Base-by-base conservation (phyloP, 768 basidiomycete species). In the Austroboletus eburneus region DNA sequence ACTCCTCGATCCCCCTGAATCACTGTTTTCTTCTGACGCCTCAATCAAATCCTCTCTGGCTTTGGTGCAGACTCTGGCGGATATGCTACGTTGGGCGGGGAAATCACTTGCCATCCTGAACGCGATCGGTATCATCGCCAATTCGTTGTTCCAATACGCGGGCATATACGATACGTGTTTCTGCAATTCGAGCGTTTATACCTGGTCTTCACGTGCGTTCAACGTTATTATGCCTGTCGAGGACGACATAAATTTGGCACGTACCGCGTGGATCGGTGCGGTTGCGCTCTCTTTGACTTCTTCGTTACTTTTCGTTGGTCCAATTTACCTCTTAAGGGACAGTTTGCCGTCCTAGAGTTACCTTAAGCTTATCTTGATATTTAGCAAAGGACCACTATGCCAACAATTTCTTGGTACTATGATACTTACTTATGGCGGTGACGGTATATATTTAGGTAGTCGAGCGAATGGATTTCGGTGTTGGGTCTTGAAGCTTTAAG, bases 191-290 rank as follows among this genome's bases (percentile, higher is more conserved):
- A 65, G 56, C 34, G 52, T 64, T 4, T 43, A 46, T 2, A 38
- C 29, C 0, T 50, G 59, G 52, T 57, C 62, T 12, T 3, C 30
- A 1, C 29, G 23, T 0, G 68, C 69, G 3, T 73, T 62, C 40
- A 39, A 60, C 12, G 60, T 74, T 14, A 61, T 74, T 2, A 3
- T 16, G 2, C 18, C 43, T 1, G 3, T 1, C 3, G 0, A 6
- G 1, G 44, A 38, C 5, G 71, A 71, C 34, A 20, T 69, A 8
- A 21, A 32, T 7, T 25, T 45, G 35, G 66, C 67, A 56, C 59
- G 46, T 30, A 24, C 10, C 0, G 67, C 67, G 12, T 74, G 73
- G 72, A 61, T 66, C 37, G 69, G 71, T 1, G 73, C 64, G 1
- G 60, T 70, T 0, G 52, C 46, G 9, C 55, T 74, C 3, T 62